Base-by-base conservation (phyloP, 2,329 filamentous ascomycete genomes). In the Endocalyx cinctus region DNA sequence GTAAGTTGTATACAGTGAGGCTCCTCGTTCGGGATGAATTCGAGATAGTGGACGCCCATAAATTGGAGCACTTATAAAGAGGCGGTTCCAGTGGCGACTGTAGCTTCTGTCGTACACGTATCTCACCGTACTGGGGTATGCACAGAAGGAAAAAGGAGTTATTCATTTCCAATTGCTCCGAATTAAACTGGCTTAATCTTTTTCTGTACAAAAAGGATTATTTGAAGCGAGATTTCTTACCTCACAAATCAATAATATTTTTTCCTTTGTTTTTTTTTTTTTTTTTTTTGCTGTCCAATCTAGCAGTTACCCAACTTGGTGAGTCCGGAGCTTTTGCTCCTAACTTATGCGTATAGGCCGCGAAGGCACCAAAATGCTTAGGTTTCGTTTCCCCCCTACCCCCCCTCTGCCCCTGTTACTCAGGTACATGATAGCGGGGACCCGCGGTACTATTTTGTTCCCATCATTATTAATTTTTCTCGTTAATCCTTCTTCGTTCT, bases 301-400 rank as follows among this genome's bases (percentile, higher is more conserved):
- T 34, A 39, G 36, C 35, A 41, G 19, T 31, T 27, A 38, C 34
- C 35, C 37, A 39, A 38, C 37, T 38, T 44, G 33, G 32, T 43
- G 45, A 45, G 38, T 38, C 42, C 50, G 50, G 50, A 53, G 50
- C 46, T 43, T 43, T 42, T 36, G 46, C 48, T 53, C 50, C 50
- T 38, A 13, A 25, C 17, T 11, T 8, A 29, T 32, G 34, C 42
- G 34, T 53, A 53, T 53, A 49, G 48, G 50, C 37, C 37, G 35
- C 17, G 26, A 17, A 18, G 35, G 37, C 29, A 34, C 43, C 39
- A n/a, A n/a, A n/a, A n/a, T n/a, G n/a, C n/a, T n/a, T n/a, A n/a
- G n/a, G n/a, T n/a, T n/a, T n/a, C n/a, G n/a, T n/a, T n/a, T n/a
- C n/a, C n/a, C n/a, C n/a, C n/a, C n/a, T n/a, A n/a, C n/a, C n/a